Conservation (phyloP, 305 asterid genomes). For the Rubia tinctorum region DNA sequence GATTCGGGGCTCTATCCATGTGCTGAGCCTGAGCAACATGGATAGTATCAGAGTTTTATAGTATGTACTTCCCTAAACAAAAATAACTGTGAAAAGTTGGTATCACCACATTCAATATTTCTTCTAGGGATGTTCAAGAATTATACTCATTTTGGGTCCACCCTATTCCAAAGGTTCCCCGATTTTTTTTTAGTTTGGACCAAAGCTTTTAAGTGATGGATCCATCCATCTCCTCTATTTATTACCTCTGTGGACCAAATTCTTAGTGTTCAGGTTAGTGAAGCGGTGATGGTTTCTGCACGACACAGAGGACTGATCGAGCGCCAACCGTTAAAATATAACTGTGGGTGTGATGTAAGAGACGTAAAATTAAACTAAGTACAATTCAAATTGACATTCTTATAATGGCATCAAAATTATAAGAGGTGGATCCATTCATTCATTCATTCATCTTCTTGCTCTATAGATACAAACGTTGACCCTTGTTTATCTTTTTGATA, state of each 20-base stretch:
- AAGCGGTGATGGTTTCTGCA: background rate
- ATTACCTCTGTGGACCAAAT: constrained; percentile 51
- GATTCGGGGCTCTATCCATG: constrained; percentile 60
- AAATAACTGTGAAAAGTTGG: constrained; percentile 53
- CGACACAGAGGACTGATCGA: background rate
- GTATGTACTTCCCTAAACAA: constrained; percentile 38
- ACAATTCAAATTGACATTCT: no score
- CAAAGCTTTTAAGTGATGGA: constrained; percentile 33
- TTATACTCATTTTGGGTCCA: constrained; percentile 63
- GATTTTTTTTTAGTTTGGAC: constrained; percentile 34
- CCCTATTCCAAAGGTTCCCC: constrained; percentile 51
- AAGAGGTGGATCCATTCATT: no score
- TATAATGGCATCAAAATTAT: no score
- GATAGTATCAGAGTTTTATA: constrained; percentile 28
- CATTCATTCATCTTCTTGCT: no score
- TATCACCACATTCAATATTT: constrained; percentile 45
- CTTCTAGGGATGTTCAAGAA: constrained; percentile 47
- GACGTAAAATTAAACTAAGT: no score
- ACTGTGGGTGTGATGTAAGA: no score
- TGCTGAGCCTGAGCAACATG: constrained; percentile 52
- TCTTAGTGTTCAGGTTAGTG: background rate
- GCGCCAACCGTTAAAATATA: background rate
- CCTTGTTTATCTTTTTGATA: no score
- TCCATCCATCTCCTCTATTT: constrained; percentile 35
- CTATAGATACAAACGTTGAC: no score